phyloP scores from a whole-genome alignment of 495 filamentous ascomycete species.

The Podospora fimiseda region DNA sequence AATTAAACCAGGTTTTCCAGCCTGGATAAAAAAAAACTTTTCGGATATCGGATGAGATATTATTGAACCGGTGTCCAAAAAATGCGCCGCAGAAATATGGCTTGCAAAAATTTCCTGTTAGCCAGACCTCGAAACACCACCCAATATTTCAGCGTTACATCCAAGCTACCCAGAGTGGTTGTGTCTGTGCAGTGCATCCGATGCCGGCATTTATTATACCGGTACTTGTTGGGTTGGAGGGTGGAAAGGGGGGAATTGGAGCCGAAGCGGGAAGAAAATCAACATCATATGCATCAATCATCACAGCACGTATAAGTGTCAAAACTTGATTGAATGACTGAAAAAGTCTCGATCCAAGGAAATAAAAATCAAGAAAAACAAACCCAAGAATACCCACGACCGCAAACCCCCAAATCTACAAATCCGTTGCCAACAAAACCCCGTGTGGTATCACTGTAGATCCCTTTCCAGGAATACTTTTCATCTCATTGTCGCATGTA shows the following conservation, averaged over 20 bases:
- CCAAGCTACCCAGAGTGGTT: not conserved
- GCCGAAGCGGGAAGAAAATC: no score
- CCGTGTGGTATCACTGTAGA: no score
- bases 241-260: not conserved
- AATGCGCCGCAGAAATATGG: no score
- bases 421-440: no score
- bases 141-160: not conserved
- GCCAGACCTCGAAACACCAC: not conserved
- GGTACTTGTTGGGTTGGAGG: not conserved
- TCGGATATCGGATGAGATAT: no score
- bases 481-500: no score
- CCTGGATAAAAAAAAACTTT: not conserved
- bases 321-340: no score
- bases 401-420: no score
- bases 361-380: not conserved
- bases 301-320: no score
- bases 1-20: not conserved
- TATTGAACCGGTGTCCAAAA: no score
- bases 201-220: not conserved
- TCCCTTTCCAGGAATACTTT: not conserved
- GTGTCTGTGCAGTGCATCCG: not conserved
- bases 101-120: not conserved
- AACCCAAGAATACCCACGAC: no score
- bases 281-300: no score
- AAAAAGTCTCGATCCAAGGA: not conserved